Evolutionary conservation across 2,329 filamentous ascomycete species (phyloP).

Genomic region (Exophiala dermatitidis): DNA sequence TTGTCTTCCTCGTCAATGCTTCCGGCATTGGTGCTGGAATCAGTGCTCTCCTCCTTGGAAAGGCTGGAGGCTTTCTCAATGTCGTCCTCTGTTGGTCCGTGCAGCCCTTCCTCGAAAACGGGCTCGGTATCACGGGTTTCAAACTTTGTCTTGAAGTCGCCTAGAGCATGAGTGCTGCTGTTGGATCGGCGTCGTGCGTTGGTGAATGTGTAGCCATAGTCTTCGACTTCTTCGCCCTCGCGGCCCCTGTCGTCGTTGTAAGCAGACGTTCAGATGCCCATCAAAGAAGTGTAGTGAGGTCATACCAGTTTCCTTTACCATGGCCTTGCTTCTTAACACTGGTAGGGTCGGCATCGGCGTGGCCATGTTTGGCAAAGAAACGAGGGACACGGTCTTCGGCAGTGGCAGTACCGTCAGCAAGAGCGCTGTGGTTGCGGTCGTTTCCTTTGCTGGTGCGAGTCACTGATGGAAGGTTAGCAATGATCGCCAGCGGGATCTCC

Average conservation of each 20-base stretch:
- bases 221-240: constrained; percentile 73
- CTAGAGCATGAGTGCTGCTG: constrained; percentile 66
- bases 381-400: constrained; percentile 72
- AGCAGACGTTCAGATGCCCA: constrained; percentile 1
- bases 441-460: constrained; percentile 95
- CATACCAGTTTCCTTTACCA: constrained; percentile 91
- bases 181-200: constrained; percentile 90
- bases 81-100: constrained; percentile 57
- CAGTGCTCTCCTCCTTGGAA: constrained; percentile 45
- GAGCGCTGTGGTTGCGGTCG: constrained; percentile 78
- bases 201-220: constrained; percentile 73
- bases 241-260: constrained; percentile 59
- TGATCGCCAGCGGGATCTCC: not conserved
- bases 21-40: constrained; percentile 51
- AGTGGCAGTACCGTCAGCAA: constrained; percentile 65
- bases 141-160: constrained; percentile 93
- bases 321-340: constrained; percentile 95
- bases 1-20: constrained; percentile 52
- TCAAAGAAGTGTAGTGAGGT: constrained; percentile 5
- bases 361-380: constrained; percentile 86
- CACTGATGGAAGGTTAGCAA: constrained; percentile 52
- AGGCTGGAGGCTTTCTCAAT: constrained; percentile 40
- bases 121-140: constrained; percentile 83
- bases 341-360: constrained; percentile 73
- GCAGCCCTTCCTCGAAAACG: constrained; percentile 80